Conservation (phyloP, 1,284 basidiomycete genomes). For the Violaceomyces palustris region DNA sequence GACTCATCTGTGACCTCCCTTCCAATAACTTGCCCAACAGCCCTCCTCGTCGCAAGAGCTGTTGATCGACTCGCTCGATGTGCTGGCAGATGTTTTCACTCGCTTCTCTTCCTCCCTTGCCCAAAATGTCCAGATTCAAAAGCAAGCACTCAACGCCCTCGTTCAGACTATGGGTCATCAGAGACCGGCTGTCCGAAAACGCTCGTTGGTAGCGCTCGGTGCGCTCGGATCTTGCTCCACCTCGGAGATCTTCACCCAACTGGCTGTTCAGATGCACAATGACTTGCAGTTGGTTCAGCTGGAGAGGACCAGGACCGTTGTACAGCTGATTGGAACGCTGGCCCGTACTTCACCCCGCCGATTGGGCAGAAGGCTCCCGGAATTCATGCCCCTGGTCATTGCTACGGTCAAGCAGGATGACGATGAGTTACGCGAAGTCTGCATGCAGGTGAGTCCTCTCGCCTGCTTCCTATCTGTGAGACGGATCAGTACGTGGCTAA, state of each 20-base stretch:
- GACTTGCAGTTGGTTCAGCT: conserved; percentile 13
- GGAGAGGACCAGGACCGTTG: conserved; percentile 65
- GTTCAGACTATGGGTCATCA: conserved; percentile 52
- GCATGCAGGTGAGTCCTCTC: conserved; percentile 63
- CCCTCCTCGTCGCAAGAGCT: conserved; percentile 67
- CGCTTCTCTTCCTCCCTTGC: conserved; percentile 58
- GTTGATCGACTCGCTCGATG: conserved; percentile 80
- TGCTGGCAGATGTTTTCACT: conserved; percentile 81
- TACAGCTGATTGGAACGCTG: conserved; percentile 71
- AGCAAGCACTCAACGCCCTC: conserved; percentile 65
- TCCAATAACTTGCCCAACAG: no score
- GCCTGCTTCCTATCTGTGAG: no score
- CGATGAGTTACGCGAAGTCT: conserved; percentile 56
- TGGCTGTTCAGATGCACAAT: conserved; percentile 25
- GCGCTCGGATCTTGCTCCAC: conserved; percentile 59
- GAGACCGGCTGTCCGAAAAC: conserved; percentile 33
- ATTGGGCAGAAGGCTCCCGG: conserved; percentile 30
- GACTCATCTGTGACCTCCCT: no score
- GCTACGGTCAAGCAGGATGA: conserved; percentile 69
- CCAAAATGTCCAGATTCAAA: conserved; percentile 53
- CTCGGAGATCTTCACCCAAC: conserved; percentile 39
- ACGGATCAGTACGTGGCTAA: no score
- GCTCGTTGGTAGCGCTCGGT: conserved; percentile 58
- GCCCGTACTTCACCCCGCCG: conserved; percentile 41
- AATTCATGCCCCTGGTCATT: conserved; percentile 61